Conservation (phyloP, 1,284 basidiomycete species). For the Tilletia caries region DNA sequence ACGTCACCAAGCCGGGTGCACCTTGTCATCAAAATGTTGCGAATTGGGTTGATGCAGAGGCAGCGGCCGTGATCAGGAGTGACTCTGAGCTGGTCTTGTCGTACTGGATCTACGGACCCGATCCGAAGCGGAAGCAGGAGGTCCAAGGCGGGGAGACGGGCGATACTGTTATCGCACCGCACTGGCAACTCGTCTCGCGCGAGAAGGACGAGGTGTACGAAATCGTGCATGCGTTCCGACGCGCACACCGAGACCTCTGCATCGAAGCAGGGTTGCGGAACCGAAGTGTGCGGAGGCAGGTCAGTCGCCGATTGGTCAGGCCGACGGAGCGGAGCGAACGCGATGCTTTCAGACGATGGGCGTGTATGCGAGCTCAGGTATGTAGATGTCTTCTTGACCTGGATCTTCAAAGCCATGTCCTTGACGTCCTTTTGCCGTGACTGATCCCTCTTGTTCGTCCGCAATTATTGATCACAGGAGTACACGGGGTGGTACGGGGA, state of each 20-base stretch:
- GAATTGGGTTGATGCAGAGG: neutral
- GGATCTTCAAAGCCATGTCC: too few relatives aligned
- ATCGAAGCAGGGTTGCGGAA: neutral
- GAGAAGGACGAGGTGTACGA: neutral
- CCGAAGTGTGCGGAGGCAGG: neutral
- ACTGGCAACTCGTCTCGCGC: constrained; percentile 4
- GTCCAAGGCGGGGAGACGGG: too few relatives aligned
- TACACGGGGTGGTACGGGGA: neutral
- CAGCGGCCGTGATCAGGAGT: neutral
- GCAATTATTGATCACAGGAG: neutral
- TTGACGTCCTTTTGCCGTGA: neutral
- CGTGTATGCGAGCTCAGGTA: neutral
- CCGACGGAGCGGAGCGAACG: constrained; percentile 5
- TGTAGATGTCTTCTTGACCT: too few relatives aligned
- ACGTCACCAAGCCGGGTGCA: neutral
- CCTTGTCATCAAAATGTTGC: neutral
- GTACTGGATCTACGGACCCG: constrained; percentile 5
- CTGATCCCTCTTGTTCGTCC: neutral
- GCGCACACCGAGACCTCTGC: neutral
- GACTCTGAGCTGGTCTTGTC: neutral
- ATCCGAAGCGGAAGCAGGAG: neutral
- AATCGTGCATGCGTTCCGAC: neutral
- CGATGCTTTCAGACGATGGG: neutral
- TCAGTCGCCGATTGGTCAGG: constrained; percentile 1
- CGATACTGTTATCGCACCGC: neutral